Conservation (phyloP, 768 basidiomycete genomes). For the Suillus decipiens region DNA sequence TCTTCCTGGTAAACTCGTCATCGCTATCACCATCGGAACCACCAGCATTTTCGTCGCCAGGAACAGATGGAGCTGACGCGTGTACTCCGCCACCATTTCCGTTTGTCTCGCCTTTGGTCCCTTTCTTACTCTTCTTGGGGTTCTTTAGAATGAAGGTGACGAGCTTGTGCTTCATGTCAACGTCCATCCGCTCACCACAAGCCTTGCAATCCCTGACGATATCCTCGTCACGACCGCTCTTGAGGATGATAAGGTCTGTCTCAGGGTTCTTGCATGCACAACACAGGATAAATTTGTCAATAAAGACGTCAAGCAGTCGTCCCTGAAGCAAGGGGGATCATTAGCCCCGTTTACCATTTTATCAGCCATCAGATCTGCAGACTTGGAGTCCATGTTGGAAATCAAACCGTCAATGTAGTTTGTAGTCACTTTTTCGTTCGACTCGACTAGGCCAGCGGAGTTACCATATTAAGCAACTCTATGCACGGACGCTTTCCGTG, state of each 20-base stretch:
- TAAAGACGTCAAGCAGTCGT: slow-evolving; percentile 95
- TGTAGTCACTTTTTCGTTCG: no score
- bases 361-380: no score
- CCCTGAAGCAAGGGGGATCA: slow-evolving; percentile 85
- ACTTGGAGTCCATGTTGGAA: no score
- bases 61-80: slow-evolving; percentile 38
- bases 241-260: slow-evolving; percentile 92
- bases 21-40: slow-evolving; percentile 58
- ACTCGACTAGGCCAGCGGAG: no score
- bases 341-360: slow-evolving; percentile 99
- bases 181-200: slow-evolving; percentile 86
- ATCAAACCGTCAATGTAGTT: no score
- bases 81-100: slow-evolving; percentile 49
- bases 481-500: no score
- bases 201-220: slow-evolving; percentile 98
- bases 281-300: slow-evolving; percentile 98
- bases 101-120: slow-evolving; percentile 39
- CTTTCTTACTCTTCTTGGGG: slow-evolving; percentile 61
- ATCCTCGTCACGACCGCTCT: slow-evolving; percentile 74
- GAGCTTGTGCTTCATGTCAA: slow-evolving; percentile 97
- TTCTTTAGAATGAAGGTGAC: slow-evolving; percentile 96
- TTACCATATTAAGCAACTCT: no score
- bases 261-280: slow-evolving; percentile 99
- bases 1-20: slow-evolving; percentile 73
- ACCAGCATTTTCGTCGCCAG: slow-evolving; percentile 46